Base-by-base conservation (phyloP, 305 asterid species). In the Andrographis paniculata region DNA sequence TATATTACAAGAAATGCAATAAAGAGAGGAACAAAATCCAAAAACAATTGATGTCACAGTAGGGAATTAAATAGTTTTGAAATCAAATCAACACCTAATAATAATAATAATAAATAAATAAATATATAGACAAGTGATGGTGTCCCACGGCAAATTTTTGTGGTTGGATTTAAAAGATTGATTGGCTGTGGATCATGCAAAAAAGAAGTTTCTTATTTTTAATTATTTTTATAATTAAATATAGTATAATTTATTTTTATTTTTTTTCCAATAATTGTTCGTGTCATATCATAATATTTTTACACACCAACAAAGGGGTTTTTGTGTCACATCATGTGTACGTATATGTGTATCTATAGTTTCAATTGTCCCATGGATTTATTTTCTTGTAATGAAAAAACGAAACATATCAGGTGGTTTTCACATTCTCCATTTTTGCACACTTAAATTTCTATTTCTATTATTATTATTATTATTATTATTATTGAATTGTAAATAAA, bases 391-490 rank as follows among this genome's bases (percentile, higher is more conserved):
- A 39, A 59, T 46, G 45, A 17, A 24, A 64, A 44, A 48, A 60
- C 48, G 52, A 63, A 69, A 69, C 75, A 64, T 61, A 60, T 52
- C 65, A 69, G 75, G 59, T 69, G 75, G 42, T 62, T 48, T 50
- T 46, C 69, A 53, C 67, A 51, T 56, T 69, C 44, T 56, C 55
- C 45, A 23, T 35, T 36, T 45, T 41, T 42, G 57, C 12, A 46
- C 59, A 52, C 63, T 59, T 67, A 45, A 28, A 30, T 4, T 36
- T 59, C 10, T 20, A 50, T 16, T 0, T 39, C 21, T 20, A 0
- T 7, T 9, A 24, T 47, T 27, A n/a, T n/a, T n/a, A n/a, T n/a
- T n/a, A n/a, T n/a, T 9, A 18, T 47, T n/a, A 36, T 17, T 36
- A n/a, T n/a, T n/a, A n/a, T n/a, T n/a, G n/a, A n/a, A n/a, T n/a